Evolutionary conservation across 164 flowering plant genomes (phyloP).

Genomic region (Echeveria elegans): DNA sequence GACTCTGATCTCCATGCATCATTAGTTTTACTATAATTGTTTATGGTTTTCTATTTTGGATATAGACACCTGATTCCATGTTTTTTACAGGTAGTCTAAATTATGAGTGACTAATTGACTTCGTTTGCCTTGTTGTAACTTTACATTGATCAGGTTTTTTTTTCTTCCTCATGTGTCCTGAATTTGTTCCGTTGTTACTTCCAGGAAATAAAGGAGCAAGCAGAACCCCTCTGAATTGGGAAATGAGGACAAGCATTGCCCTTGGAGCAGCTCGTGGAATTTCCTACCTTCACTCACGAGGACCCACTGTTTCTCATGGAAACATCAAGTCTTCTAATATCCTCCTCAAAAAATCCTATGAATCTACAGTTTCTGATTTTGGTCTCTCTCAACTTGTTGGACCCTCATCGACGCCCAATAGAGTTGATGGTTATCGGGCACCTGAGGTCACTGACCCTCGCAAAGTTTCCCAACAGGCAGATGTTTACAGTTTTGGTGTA

Average conservation of each 20-base stretch:
- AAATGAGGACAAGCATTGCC: constrained; percentile 49
- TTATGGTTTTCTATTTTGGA: background rate
- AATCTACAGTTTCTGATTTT: constrained; percentile 63
- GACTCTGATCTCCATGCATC: background rate
- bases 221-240: constrained; percentile 73
- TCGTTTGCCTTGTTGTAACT: too few species aligned
- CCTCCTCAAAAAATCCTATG: constrained; percentile 53
- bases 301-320: constrained; percentile 56
- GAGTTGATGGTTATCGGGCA: constrained; percentile 71
- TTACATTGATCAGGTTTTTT: background rate
- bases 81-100: background rate
- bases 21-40: background rate
- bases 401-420: constrained; percentile 46
- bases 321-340: constrained; percentile 78
- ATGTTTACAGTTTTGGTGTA: constrained; percentile 88
- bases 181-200: background rate
- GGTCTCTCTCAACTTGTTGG: constrained; percentile 70
- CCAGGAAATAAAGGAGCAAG: constrained; percentile 71
- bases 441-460: constrained; percentile 81
- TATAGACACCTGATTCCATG: background rate
- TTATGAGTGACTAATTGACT: background rate
- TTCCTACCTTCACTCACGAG: constrained; percentile 56
- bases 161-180: background rate
- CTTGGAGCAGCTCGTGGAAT: constrained; percentile 79
- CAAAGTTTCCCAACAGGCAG: constrained; percentile 73